Conservation (phyloP, 306 rosid genomes). For the Lathyrus aphaca region DNA sequence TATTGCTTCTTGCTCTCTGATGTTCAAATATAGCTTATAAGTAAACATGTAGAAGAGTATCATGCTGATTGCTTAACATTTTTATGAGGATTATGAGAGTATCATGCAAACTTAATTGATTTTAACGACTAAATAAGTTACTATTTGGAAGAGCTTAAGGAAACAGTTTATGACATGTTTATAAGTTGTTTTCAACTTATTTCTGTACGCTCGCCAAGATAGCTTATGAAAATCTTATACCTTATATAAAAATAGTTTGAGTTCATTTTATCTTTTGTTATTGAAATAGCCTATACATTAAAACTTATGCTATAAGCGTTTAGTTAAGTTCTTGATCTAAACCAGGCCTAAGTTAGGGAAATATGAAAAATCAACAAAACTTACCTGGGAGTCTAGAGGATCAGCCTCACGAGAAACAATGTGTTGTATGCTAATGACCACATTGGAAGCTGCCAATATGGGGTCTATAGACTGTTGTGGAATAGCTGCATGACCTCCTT, state of each 20-base stretch:
- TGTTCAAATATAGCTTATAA: neutral
- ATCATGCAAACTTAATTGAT: no score
- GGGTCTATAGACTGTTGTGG: slow-evolving; percentile 88
- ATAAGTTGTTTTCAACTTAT: no score
- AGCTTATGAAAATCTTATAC: neutral
- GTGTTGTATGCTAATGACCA: slow-evolving; percentile 79
- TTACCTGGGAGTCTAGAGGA: slow-evolving; percentile 78
- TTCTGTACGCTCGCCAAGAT: no score
- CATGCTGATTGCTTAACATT: no score
- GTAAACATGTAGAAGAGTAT: no score
- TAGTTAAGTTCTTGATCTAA: no score
- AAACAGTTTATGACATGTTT: no score
- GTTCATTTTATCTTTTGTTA: neutral
- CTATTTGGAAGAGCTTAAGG: no score
- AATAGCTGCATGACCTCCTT: slow-evolving; percentile 90
- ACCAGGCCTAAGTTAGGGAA: neutral
- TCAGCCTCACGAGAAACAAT: slow-evolving; percentile 89
- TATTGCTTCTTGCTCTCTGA: no score
- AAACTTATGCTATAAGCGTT: neutral
- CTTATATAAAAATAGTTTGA: no score
- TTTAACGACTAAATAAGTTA: no score
- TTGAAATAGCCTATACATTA: neutral
- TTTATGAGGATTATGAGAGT: no score
- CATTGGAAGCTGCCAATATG: slow-evolving; percentile 82
- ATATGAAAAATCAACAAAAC: neutral